Percentiles rank a stretch among this genome's conserved stretches.
Conservation (phyloP, 1,284 basidiomycete genomes). For the Naganishia sp. region DNA sequence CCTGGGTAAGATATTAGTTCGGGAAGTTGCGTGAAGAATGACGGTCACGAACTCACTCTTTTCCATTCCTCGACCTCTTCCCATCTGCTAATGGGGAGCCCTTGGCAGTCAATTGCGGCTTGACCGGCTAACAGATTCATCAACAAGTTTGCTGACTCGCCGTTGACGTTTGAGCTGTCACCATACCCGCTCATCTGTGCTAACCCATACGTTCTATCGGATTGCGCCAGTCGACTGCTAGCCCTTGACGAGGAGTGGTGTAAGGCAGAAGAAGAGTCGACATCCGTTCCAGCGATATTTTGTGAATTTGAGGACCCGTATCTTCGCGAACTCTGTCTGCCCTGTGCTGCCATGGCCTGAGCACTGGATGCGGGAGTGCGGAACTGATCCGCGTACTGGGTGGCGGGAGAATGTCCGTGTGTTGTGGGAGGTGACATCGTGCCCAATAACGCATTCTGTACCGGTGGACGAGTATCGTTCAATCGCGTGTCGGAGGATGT, state of each 20-base stretch:
- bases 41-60: slow-evolving; percentile 61
- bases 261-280: slow-evolving; percentile 4
- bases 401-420: slow-evolving; percentile 16
- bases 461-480: slow-evolving; percentile 6
- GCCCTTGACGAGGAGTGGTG: slow-evolving; percentile 19
- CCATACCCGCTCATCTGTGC: background rate
- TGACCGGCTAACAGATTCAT: slow-evolving; percentile 81
- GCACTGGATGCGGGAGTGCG: background rate
- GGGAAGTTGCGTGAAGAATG: background rate
- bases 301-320: background rate
- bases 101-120: slow-evolving; percentile 70
- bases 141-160: slow-evolving; percentile 61
- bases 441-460: slow-evolving; percentile 9
- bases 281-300: background rate
- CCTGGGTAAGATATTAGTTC: slow-evolving; percentile 37
- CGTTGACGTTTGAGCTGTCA: slow-evolving; percentile 18
- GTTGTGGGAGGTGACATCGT: slow-evolving; percentile 24
- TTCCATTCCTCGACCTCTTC: slow-evolving; percentile 90
- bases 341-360: background rate
- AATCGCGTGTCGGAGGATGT: background rate
- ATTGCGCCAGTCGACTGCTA: slow-evolving; percentile 25
- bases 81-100: slow-evolving; percentile 70
- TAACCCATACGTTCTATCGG: background rate
- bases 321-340: background rate
- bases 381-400: background rate